Percentiles rank a stretch among this genome's conserved stretches.
phyloP scores from a whole-genome alignment of 495 filamentous ascomycete genomes.

The Hypoxylon trugodes region DNA sequence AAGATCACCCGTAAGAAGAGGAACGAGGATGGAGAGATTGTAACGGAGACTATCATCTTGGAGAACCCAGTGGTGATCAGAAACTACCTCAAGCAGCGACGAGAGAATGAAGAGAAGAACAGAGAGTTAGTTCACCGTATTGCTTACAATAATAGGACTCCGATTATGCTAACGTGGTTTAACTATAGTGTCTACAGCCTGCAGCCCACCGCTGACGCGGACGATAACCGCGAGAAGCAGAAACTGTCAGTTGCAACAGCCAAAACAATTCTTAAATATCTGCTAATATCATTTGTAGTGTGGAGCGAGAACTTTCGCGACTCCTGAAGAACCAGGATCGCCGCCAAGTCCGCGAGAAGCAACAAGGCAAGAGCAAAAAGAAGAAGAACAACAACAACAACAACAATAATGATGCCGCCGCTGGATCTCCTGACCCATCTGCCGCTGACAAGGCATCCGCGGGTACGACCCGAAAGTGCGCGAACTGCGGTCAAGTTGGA shows the following conservation, averaged over 20 bases:
- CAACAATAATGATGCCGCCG: slow-evolving; percentile 45
- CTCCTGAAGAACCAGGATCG: slow-evolving; percentile 91
- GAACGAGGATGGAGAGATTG: slow-evolving; percentile 69
- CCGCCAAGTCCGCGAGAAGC: slow-evolving; percentile 87
- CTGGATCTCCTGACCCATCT: slow-evolving; percentile 57
- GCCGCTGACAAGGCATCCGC: slow-evolving; percentile 56
- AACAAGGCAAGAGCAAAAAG: slow-evolving; percentile 70
- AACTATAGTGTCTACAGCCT: slow-evolving; percentile 55
- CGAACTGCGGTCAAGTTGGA: slow-evolving; percentile 93
- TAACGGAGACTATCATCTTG: slow-evolving; percentile 67
- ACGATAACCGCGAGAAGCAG: slow-evolving; percentile 64
- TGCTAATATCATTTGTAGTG: slow-evolving; percentile 54
- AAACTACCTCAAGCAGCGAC: slow-evolving; percentile 63
- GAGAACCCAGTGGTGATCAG: slow-evolving; percentile 78
- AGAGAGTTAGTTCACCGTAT: slow-evolving; percentile 64
- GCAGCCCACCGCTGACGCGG: slow-evolving; percentile 76
- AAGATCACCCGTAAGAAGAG: slow-evolving; percentile 74
- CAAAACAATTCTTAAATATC: slow-evolving; percentile 44
- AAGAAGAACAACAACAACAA: slow-evolving; percentile 49
- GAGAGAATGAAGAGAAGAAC: slow-evolving; percentile 67
- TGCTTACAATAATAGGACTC: neutral
- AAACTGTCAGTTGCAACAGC: slow-evolving; percentile 57
- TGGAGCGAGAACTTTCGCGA: slow-evolving; percentile 79
- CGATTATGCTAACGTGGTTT: slow-evolving; percentile 34
- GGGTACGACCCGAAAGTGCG: slow-evolving; percentile 90